phyloP scores from a whole-genome alignment of 2,329 filamentous ascomycete species.

The Curvularia sp. region DNA sequence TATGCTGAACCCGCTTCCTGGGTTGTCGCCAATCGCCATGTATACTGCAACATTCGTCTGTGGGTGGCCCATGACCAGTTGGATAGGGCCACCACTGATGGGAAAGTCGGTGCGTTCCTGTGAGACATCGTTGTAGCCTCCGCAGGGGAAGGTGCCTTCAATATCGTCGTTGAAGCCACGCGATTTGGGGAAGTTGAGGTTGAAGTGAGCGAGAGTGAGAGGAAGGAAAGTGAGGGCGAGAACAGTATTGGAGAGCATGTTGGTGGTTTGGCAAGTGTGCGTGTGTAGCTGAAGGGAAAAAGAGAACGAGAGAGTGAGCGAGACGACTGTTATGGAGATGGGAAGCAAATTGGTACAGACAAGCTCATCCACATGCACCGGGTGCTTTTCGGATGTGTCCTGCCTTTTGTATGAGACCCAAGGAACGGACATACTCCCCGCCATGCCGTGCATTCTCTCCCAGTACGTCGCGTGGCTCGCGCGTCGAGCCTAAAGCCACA shows the following conservation, averaged over 20 bases:
- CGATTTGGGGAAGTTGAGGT: constrained; percentile 60
- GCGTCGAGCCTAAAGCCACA: constrained; percentile 27
- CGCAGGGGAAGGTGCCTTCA: constrained; percentile 59
- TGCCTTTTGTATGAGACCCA: constrained; percentile 40
- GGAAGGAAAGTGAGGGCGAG: constrained; percentile 54
- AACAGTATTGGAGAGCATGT: constrained; percentile 46
- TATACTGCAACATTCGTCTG: constrained; percentile 62
- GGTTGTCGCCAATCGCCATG: constrained; percentile 60
- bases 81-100: constrained; percentile 59
- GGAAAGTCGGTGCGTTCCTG: constrained; percentile 59
- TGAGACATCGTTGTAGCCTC: constrained; percentile 56
- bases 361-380: constrained; percentile 4
- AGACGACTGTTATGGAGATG: neutral
- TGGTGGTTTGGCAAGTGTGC: constrained; percentile 15
- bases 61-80: constrained; percentile 61
- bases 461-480: constrained; percentile 30
- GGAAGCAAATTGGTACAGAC: constrained; percentile 7
- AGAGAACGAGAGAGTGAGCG: neutral
- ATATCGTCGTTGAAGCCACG: constrained; percentile 60
- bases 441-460: constrained; percentile 39
- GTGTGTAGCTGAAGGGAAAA: neutral
- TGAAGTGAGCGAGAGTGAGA: constrained; percentile 63
- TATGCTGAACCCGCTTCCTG: constrained; percentile 71
- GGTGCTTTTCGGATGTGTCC: constrained; percentile 21
- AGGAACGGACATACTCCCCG: constrained; percentile 24